These are phyloP conservation scores for Omphalotus guepiniiformis DNA, from an alignment of 768 basidiomycete species.

Conservation along the genomic window DNA sequence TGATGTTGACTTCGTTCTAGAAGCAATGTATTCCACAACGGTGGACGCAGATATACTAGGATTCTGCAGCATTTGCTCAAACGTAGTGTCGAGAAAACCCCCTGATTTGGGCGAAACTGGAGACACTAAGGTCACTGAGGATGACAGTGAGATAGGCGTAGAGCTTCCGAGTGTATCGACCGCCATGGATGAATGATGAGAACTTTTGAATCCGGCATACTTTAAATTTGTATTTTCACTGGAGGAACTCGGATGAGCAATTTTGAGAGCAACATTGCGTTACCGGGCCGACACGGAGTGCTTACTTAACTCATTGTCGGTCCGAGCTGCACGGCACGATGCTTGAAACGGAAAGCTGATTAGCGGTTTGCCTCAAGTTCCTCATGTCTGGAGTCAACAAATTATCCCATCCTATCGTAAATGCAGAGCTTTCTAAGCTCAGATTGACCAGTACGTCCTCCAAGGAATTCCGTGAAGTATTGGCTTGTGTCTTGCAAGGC, in stretches of 20 bases:
- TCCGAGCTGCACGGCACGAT: not conserved
- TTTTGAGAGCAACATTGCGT: not conserved
- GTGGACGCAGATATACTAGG: slow-evolving; percentile 53
- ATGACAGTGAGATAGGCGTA: not conserved
- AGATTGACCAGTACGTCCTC: slow-evolving; percentile 55
- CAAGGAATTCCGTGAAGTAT: slow-evolving; percentile 79
- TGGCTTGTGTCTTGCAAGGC: not conserved
- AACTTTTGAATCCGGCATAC: not conserved
- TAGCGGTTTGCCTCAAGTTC: too few relatives aligned
- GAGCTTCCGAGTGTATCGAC: not conserved
- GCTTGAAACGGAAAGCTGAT: too few relatives aligned
- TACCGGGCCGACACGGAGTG: not conserved
- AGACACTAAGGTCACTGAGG: slow-evolving; percentile 4
- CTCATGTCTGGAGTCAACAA: slow-evolving; percentile 34
- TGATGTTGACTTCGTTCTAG: slow-evolving; percentile 51
- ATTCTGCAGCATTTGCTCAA: slow-evolving; percentile 20
- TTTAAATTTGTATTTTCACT: not conserved
- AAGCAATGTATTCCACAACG: slow-evolving; percentile 65
- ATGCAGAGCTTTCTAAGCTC: slow-evolving; percentile 68
- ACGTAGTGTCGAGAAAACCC: slow-evolving; percentile 1
- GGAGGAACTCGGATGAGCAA: too few relatives aligned
- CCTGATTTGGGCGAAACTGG: slow-evolving; percentile 4
- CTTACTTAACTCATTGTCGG: not conserved
- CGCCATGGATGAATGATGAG: not conserved
- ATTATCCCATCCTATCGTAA: slow-evolving; percentile 68